These are phyloP conservation scores for Lactarius psammicola DNA, from an alignment of 768 basidiomycete genomes.

Conservation along the genomic window DNA sequence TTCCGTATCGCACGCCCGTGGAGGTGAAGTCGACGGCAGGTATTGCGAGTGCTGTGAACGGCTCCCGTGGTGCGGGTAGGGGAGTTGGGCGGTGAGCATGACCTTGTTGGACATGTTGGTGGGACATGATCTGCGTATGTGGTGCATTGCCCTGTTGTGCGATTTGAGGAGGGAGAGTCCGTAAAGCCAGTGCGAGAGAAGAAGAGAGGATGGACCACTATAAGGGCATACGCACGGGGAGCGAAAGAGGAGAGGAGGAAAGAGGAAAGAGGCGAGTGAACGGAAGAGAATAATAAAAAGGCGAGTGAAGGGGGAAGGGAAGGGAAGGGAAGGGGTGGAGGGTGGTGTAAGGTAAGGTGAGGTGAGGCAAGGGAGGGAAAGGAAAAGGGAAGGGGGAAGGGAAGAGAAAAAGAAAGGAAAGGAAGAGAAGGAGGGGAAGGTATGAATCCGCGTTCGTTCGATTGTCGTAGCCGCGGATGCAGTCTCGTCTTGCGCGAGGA, in stretches of 20 bases:
- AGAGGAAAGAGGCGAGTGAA: not conserved
- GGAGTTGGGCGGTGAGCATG: slow-evolving; percentile 28
- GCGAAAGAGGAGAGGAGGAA: slow-evolving; percentile 43
- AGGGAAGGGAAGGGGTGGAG: slow-evolving; percentile 22
- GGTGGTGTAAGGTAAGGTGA: slow-evolving; percentile 31
- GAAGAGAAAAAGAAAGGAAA: slow-evolving; percentile 8
- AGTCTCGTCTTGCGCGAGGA: not conserved
- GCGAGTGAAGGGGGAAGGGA: not conserved
- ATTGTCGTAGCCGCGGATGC: slow-evolving; percentile 19
- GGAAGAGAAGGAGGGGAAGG: not conserved
- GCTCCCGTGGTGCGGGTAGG: slow-evolving; percentile 45
- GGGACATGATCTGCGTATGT: slow-evolving; percentile 51
- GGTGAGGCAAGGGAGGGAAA: slow-evolving; percentile 25
- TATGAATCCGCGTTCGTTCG: slow-evolving; percentile 5
- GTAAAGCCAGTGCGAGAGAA: slow-evolving; percentile 49
- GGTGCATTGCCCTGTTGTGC: slow-evolving; percentile 46
- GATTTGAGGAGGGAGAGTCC: slow-evolving; percentile 28
- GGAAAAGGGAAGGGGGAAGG: slow-evolving; percentile 17
- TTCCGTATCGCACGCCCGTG: slow-evolving; percentile 70
- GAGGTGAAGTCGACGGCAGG: slow-evolving; percentile 74
- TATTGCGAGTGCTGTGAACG: slow-evolving; percentile 66
- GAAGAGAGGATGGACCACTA: slow-evolving; percentile 34
- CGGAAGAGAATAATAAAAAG: not conserved
- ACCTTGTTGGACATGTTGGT: slow-evolving; percentile 30
- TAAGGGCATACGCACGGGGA: slow-evolving; percentile 33